These are phyloP conservation scores for Fusarium euwallaceae DNA, from an alignment of 2,329 filamentous ascomycete genomes.

Conservation along the genomic window DNA sequence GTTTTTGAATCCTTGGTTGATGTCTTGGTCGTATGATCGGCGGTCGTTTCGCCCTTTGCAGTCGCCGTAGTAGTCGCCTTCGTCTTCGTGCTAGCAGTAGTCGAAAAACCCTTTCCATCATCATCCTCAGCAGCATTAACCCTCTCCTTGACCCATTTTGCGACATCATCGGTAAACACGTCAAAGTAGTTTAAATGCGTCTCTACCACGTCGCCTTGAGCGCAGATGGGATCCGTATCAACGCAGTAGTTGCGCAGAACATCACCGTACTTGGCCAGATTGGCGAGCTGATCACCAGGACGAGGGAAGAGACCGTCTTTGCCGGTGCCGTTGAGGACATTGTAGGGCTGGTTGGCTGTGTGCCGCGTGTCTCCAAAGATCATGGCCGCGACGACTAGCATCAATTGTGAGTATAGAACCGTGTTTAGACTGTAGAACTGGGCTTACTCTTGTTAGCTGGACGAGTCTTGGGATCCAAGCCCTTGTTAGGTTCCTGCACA, in stretches of 20 bases:
- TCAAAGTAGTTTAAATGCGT: slow-evolving; percentile 56
- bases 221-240: slow-evolving; percentile 56
- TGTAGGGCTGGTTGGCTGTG: slow-evolving; percentile 52
- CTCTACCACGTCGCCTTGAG: slow-evolving; percentile 49
- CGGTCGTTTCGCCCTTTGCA: not conserved
- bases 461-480: slow-evolving; percentile 43
- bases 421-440: not conserved
- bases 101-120: not conserved
- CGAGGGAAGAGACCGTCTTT: slow-evolving; percentile 49
- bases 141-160: slow-evolving; percentile 27
- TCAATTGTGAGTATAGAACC: not conserved
- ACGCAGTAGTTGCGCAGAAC: slow-evolving; percentile 53
- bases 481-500: slow-evolving; percentile 39
- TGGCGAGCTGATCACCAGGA: slow-evolving; percentile 45
- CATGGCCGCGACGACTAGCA: slow-evolving; percentile 49
- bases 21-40: not conserved
- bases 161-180: slow-evolving; percentile 43
- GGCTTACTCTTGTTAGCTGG: slow-evolving; percentile 52
- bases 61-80: not conserved
- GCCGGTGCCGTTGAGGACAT: slow-evolving; percentile 47
- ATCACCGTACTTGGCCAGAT: slow-evolving; percentile 45
- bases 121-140: slow-evolving; percentile 4
- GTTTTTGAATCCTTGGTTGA: not conserved
- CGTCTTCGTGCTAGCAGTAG: not conserved
- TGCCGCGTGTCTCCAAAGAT: slow-evolving; percentile 53